These are phyloP conservation scores for Entamoeba moshkovskii DNA, from an alignment of 208 protist genomes.

Conservation along the genomic window DNA sequence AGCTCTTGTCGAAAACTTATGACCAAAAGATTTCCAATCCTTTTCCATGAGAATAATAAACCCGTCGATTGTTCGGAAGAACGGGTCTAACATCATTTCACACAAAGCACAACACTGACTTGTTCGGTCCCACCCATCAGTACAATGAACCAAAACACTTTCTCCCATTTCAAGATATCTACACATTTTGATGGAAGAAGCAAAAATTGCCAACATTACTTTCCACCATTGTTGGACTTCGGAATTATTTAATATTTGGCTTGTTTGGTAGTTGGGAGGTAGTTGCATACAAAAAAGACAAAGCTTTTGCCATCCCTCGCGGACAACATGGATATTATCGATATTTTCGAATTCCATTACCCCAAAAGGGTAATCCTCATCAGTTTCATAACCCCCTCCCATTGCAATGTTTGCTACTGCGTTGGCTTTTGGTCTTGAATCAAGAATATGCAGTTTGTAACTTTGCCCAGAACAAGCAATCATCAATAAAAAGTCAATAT, in stretches of 20 bases:
- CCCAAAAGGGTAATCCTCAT: neutral
- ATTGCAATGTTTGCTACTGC: neutral
- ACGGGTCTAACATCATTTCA: slow-evolving; percentile 69
- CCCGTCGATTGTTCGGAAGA: slow-evolving; percentile 63
- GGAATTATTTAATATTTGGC: neutral
- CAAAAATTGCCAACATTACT: slow-evolving; percentile 29
- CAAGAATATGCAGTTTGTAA: neutral
- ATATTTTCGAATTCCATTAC: neutral
- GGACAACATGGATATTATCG: slow-evolving; percentile 3
- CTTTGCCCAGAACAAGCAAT: neutral
- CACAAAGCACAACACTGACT: slow-evolving; percentile 58
- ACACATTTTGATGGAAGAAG: neutral
- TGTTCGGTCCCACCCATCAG: slow-evolving; percentile 84
- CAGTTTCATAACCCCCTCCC: neutral
- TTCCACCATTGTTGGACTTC: slow-evolving; percentile 27
- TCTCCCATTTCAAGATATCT: slow-evolving; percentile 5
- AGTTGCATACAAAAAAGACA: neutral
- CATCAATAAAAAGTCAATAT: neutral
- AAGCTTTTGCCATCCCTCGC: neutral
- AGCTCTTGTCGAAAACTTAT: slow-evolving; percentile 58
- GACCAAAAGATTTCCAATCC: slow-evolving; percentile 76
- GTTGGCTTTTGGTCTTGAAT: neutral
- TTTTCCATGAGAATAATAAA: slow-evolving; percentile 69
- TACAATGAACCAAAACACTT: slow-evolving; percentile 47
- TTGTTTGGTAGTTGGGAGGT: neutral